Conservation (phyloP, 306 rosid genomes). For the Casuarina cunninghamiana region DNA sequence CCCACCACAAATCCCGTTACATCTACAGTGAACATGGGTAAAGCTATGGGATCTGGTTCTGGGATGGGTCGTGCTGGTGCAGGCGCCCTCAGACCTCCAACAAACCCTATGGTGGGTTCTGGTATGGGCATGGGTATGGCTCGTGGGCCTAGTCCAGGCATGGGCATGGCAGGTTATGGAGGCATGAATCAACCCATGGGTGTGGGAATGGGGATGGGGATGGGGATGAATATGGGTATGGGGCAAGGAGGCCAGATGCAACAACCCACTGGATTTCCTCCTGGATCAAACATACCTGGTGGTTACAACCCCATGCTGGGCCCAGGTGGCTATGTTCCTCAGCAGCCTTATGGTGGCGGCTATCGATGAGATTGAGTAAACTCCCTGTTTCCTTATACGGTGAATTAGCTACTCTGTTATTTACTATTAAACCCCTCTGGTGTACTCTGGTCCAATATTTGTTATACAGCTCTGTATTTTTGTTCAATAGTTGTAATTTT, state of each 20-base stretch:
- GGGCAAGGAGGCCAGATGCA: slow-evolving; percentile 80
- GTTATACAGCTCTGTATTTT: slow-evolving; percentile 39
- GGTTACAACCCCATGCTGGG: slow-evolving; percentile 82
- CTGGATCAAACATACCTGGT: slow-evolving; percentile 60
- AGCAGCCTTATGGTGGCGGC: slow-evolving; percentile 75
- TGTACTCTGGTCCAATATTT: slow-evolving; percentile 28
- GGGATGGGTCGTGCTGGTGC: slow-evolving; percentile 91
- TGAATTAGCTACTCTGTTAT: slow-evolving; percentile 24
- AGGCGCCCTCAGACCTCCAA: slow-evolving; percentile 54
- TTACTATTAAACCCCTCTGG: slow-evolving; percentile 21
- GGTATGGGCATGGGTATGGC: slow-evolving; percentile 52
- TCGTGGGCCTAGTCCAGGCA: slow-evolving; percentile 31
- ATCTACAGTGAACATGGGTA: slow-evolving; percentile 89
- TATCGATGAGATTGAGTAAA: slow-evolving; percentile 53
- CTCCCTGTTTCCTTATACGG: slow-evolving; percentile 30
- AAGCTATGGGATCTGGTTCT: slow-evolving; percentile 99
- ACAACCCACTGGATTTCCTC: slow-evolving; percentile 59
- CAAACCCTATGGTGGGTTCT: slow-evolving; percentile 62
- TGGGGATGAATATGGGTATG: slow-evolving; percentile 67
- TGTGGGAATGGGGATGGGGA: slow-evolving; percentile 51
- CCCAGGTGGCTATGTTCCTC: slow-evolving; percentile 65
- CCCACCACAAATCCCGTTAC: slow-evolving; percentile 57
- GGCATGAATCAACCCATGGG: slow-evolving; percentile 52
- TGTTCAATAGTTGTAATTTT: slow-evolving; percentile 32
- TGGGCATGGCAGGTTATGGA: slow-evolving; percentile 56